These are phyloP conservation scores for Urtica urens DNA, from an alignment of 306 rosid species.

Conservation along the genomic window DNA sequence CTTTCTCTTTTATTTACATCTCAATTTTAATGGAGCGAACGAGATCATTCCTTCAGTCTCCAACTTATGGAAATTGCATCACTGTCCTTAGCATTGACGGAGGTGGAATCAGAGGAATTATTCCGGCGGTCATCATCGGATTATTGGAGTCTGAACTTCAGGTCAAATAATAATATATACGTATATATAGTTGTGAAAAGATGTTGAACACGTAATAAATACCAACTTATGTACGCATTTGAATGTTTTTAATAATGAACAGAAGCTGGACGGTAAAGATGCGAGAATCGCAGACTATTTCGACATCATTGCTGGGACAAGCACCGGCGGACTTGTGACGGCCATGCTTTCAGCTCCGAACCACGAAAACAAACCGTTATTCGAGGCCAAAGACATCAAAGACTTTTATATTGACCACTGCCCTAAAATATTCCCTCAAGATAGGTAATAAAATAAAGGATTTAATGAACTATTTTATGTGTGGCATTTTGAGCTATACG, in stretches of 20 bases:
- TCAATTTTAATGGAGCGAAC: constrained; percentile 15
- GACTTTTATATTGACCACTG: constrained; percentile 26
- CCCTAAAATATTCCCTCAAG: constrained; percentile 35
- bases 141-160: constrained; percentile 62
- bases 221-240: neutral
- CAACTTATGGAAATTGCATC: constrained; percentile 47
- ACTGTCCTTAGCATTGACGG: constrained; percentile 67
- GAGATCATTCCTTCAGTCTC: constrained; percentile 24
- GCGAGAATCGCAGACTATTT: constrained; percentile 28
- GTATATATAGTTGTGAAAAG: neutral
- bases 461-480: no score
- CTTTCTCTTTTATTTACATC: neutral
- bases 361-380: constrained; percentile 20
- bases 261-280: constrained; percentile 20
- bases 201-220: neutral
- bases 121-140: constrained; percentile 45
- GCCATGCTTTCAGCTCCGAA: constrained; percentile 32
- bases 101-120: constrained; percentile 57
- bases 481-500: no score
- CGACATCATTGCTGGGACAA: constrained; percentile 29
- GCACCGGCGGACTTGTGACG: constrained; percentile 35
- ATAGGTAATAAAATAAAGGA: constrained; percentile 9
- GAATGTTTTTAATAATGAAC: neutral
- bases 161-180: constrained; percentile 14
- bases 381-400: constrained; percentile 26